Base-by-base conservation (phyloP, 1,284 basidiomycete genomes). In the Farysia itapuensis region DNA sequence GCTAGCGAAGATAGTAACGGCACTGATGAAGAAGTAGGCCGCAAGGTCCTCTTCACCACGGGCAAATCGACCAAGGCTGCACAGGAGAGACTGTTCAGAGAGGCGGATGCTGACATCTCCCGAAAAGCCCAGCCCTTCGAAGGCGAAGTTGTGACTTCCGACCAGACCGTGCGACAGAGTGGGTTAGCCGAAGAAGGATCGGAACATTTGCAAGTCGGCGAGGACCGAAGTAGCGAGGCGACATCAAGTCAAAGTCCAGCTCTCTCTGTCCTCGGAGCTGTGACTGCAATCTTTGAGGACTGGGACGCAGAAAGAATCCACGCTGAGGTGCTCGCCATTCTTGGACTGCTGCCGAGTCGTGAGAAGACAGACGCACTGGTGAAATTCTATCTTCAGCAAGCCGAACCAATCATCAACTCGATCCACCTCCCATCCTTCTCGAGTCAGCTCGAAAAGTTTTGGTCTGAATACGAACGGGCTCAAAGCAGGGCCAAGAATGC, bases 391-490 rank as follows among this genome's bases (percentile, higher is more conserved):
- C 38, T 64, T 7, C 35, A 48, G 20, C 53, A 58, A 22, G 60
- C 49, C 5, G 60, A 64, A 28, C 49, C 53, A 4, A 14, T 64
- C 12, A 45, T 64, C n/a, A 33, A 46, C 5, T 48, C 53, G 16
- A 36, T 53, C 29, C 53, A 64, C 29, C 20, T 24, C 19, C 60
- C 60, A 2, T 48, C 50, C 4, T 40, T 60, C 18, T 43, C 47
- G 34, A 24, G 18, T 13, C 43, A 57, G 36, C 37, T 53, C n/a
- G 23, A 41, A n/a, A 37, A 19, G 5, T 60, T 64, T n/a, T 60
- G 58, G 47, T 15, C 18, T 9, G 20, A 29, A 11, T 20, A 51
- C 13, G 59, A 63, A 14, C 12, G 15, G 9, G 12, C 50, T 14
- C 15, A 23, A 20, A 20, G 19, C 8, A 22, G 34, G 1, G n/a